phyloP scores from a whole-genome alignment of 2,329 filamentous ascomycete genomes.

The Westerdykella aurantiaca region DNA sequence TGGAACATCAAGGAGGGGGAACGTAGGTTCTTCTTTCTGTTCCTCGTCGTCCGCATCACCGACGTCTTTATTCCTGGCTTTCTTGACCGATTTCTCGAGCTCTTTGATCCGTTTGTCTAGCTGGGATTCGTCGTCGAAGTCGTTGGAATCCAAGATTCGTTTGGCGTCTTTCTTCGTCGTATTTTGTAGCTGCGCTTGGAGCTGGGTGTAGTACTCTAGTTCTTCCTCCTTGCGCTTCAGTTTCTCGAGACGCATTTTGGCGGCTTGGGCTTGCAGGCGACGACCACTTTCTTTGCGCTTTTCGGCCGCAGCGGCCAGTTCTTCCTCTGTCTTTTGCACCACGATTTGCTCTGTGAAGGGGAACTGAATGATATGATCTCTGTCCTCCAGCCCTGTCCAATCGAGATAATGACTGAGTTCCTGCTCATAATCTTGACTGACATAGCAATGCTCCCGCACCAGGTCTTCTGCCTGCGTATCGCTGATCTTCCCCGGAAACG shows the following conservation, averaged over 20 bases:
- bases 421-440: conserved; percentile 74
- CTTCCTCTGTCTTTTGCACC: conserved; percentile 88
- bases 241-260: conserved; percentile 94
- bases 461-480: conserved; percentile 82
- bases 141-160: conserved; percentile 78
- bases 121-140: conserved; percentile 84
- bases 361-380: conserved; percentile 84
- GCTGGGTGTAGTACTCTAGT: conserved; percentile 83
- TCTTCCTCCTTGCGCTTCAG: conserved; percentile 94
- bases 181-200: conserved; percentile 62
- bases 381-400: conserved; percentile 85
- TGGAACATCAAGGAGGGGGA: conserved; percentile 79
- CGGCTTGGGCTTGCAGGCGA: conserved; percentile 87
- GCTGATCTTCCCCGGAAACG: conserved; percentile 79
- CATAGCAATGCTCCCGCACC: conserved; percentile 81
- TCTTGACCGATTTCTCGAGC: conserved; percentile 82
- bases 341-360: conserved; percentile 89
- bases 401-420: conserved; percentile 76
- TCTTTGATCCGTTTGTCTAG: conserved; percentile 82
- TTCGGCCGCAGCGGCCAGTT: conserved; percentile 83
- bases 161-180: conserved; percentile 88
- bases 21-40: conserved; percentile 71
- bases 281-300: conserved; percentile 91
- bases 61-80: conserved; percentile 87
- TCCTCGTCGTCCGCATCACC: conserved; percentile 77